phyloP scores from a whole-genome alignment of 164 flowering plant species.

The Liquidambar formosana region DNA sequence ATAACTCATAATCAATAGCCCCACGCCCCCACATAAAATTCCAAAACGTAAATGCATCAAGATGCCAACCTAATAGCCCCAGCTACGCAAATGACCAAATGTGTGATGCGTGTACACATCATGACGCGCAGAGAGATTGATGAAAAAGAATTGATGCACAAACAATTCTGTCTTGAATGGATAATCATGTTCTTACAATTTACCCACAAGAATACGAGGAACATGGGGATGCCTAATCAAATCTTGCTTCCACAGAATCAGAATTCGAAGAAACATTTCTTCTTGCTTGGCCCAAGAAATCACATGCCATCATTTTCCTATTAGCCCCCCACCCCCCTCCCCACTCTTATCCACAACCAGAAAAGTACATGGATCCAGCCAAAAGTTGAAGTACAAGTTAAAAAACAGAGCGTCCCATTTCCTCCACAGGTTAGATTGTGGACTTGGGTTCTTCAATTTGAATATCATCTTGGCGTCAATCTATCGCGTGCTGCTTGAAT shows the following conservation, averaged over 20 bases:
- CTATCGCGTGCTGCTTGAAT: neutral
- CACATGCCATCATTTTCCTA: neutral
- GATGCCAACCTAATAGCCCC: too few species aligned
- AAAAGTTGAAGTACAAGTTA: neutral
- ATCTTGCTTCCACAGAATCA: neutral
- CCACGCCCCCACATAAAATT: too few species aligned
- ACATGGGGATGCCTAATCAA: neutral
- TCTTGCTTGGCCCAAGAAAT: too few species aligned
- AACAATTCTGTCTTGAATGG: neutral
- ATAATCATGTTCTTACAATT: neutral
- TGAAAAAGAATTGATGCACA: neutral
- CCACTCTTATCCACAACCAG: neutral
- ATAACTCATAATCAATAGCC: too few species aligned
- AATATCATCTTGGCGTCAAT: constrained; percentile 6
- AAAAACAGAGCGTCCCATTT: neutral
- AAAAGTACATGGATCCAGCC: neutral
- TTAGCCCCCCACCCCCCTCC: too few species aligned
- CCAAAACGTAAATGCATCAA: too few species aligned
- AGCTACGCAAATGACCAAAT: too few species aligned
- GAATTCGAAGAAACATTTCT: neutral
- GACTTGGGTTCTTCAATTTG: neutral
- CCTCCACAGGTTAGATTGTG: neutral
- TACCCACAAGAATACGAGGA: neutral
- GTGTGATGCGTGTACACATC: too few species aligned
- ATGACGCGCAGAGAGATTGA: constrained; percentile 1